Conservation (phyloP, 2,329 filamentous ascomycete species). For the Aspergillus felis region DNA sequence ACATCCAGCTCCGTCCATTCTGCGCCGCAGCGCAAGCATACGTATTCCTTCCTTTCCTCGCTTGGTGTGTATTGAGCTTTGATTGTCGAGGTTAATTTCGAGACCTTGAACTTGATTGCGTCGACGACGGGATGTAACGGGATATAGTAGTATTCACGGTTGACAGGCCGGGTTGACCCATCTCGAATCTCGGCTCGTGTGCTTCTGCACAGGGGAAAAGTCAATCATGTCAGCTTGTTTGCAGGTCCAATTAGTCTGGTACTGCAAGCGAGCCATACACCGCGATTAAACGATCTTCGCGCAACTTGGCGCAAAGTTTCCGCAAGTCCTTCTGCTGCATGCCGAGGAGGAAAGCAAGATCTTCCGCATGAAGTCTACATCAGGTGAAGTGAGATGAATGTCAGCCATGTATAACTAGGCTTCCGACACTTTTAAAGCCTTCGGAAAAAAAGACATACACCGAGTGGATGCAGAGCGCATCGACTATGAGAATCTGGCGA, state of each 20-base stretch:
- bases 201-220: conserved; percentile 46
- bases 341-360: conserved; percentile 79
- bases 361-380: conserved; percentile 71
- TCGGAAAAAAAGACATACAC: conserved; percentile 48
- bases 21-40: conserved; percentile 73
- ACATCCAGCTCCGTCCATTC: conserved; percentile 91
- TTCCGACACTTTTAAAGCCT: not conserved
- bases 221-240: conserved; percentile 12
- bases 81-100: conserved; percentile 81
- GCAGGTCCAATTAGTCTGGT: not conserved
- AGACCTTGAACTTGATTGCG: conserved; percentile 91
- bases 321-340: conserved; percentile 91
- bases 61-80: conserved; percentile 77
- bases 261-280: conserved; percentile 54
- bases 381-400: conserved; percentile 8
- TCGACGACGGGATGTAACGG: conserved; percentile 93
- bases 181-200: conserved; percentile 73
- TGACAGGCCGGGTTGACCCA: conserved; percentile 75
- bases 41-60: conserved; percentile 86
- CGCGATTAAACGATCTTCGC: conserved; percentile 79
- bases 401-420: not conserved
- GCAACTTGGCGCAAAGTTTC: conserved; percentile 78
- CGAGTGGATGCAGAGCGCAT: conserved; percentile 72
- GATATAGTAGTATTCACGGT: conserved; percentile 94
- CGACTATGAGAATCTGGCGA: conserved; percentile 75